Percentiles rank a stretch among this genome's conserved stretches.
Evolutionary conservation across 768 basidiomycete genomes (phyloP).

Genomic region (Phylloporus arenicola): DNA sequence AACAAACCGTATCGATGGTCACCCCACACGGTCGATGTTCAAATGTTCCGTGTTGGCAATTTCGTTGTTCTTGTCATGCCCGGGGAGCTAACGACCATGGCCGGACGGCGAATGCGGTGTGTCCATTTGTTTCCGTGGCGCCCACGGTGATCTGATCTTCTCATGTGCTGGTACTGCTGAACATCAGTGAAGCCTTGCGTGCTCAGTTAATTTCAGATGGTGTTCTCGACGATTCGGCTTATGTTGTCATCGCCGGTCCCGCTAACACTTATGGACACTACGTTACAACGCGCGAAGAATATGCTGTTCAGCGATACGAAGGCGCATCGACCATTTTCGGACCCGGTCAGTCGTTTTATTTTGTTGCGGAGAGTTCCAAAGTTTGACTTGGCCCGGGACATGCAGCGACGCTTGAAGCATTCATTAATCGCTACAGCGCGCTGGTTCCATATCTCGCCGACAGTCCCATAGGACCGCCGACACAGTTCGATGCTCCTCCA

Average conservation of each 20-base stretch:
- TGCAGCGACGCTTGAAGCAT: conserved; percentile 71
- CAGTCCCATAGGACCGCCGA: conserved; percentile 38
- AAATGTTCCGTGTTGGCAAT: conserved; percentile 73
- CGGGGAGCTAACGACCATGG: conserved; percentile 80
- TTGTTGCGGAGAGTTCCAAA: not conserved
- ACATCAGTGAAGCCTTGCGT: conserved; percentile 58
- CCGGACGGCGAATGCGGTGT: conserved; percentile 68
- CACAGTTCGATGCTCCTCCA: conserved; percentile 56
- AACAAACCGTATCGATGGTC: conserved; percentile 69
- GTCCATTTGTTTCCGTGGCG: conserved; percentile 14
- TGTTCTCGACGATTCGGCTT: conserved; percentile 60
- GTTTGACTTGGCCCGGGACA: not conserved
- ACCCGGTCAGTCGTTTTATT: conserved; percentile 44
- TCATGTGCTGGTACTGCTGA: not conserved
- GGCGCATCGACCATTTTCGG: conserved; percentile 79
- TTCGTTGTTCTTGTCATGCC: conserved; percentile 73
- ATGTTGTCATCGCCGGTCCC: conserved; percentile 77
- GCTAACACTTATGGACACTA: conserved; percentile 79
- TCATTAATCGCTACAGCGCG: conserved; percentile 68
- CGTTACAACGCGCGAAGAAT: conserved; percentile 68
- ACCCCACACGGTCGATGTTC: conserved; percentile 66
- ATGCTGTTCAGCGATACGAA: conserved; percentile 71
- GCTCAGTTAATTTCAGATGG: conserved; percentile 57
- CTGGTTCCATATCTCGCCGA: conserved; percentile 61
- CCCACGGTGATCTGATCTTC: conserved; percentile 1